These are phyloP conservation scores for Podaxis pistillaris DNA, from an alignment of 768 basidiomycete genomes.

Conservation along the genomic window DNA sequence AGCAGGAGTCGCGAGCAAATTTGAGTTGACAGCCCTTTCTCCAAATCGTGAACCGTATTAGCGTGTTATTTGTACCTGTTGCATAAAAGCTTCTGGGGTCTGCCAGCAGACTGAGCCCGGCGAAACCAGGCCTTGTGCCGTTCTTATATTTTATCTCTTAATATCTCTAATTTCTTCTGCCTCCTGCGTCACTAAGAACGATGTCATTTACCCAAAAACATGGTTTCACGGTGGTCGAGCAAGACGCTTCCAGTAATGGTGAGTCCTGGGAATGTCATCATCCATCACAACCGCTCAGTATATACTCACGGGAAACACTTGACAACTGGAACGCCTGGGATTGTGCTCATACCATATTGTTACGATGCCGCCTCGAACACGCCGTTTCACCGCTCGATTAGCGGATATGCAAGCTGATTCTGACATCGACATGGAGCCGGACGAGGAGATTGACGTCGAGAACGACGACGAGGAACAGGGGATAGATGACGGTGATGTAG, in stretches of 20 bases:
- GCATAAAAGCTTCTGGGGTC: not conserved
- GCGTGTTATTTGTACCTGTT: not conserved
- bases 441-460: slow-evolving; percentile 38
- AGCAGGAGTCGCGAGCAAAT: too few relatives aligned
- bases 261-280: slow-evolving; percentile 14
- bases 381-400: slow-evolving; percentile 29
- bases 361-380: slow-evolving; percentile 32
- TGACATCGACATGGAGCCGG: slow-evolving; percentile 33
- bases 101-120: not conserved
- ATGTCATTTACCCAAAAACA: not conserved
- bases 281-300: slow-evolving; percentile 9
- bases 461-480: slow-evolving; percentile 35
- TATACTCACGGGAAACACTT: slow-evolving; percentile 14
- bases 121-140: not conserved
- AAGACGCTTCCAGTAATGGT: slow-evolving; percentile 10
- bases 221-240: not conserved
- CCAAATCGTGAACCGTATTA: too few relatives aligned
- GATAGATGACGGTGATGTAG: slow-evolving; percentile 27
- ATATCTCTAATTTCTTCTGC: not conserved
- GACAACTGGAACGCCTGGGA: not conserved
- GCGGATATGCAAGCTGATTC: slow-evolving; percentile 35
- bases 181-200: not conserved
- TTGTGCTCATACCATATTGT: not conserved
- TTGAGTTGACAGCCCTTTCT: too few relatives aligned
- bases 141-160: not conserved